Evolutionary conservation across 2,329 filamentous ascomycete species (phyloP), one percentile per base, ranked within the genome.

Genomic region (Aureobasidium sp.): DNA sequence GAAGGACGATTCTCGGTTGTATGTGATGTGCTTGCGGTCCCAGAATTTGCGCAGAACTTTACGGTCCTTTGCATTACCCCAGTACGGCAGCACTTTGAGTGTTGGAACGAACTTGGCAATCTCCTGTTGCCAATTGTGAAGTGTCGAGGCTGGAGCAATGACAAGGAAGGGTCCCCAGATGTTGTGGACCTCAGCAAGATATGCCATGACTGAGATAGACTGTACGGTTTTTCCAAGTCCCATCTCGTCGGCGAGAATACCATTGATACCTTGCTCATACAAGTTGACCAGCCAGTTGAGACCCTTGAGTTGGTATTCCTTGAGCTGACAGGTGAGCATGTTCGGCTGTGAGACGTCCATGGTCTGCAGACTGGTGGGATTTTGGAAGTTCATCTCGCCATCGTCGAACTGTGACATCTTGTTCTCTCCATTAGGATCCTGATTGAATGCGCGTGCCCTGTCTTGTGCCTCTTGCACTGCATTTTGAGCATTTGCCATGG

Each of bases 91-190:
- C 33, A 96, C 91, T 76, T 97, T 97, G 74, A 99, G 86, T 62
- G 90, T 85, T 0, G 94, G 94, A 1, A 99, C 92, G 73, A 99
- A 99, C 73, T 85, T 92, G 64, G 90, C 84, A 66, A 99, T 96
- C 79, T 99, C 94, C 74, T 99, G 94, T 75, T 99, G 92, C 94
- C 94, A 99, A 73, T 99, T 99, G 85, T 99, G 93, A 63, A 99
- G 79, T 1, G 94, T 99, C 0, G 92, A 97, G 0, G 94, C 91
- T 0, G 94, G 94, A 0, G 94, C 94, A 65, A 99, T 95, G 67
- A 99, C 94, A 53, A 99, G 77, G 79, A 97, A 97, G 0, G 94
- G 94, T 8, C 94, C 94, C 94, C 93, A 97, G 68, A 97, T 96
- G 71, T 96, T 92, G 79, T 99, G 91, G 69, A 92, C 89, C 78